These are phyloP conservation scores for Tolypocladium pustulatum DNA, from an alignment of 2,329 filamentous ascomycete genomes.

Conservation along the genomic window DNA sequence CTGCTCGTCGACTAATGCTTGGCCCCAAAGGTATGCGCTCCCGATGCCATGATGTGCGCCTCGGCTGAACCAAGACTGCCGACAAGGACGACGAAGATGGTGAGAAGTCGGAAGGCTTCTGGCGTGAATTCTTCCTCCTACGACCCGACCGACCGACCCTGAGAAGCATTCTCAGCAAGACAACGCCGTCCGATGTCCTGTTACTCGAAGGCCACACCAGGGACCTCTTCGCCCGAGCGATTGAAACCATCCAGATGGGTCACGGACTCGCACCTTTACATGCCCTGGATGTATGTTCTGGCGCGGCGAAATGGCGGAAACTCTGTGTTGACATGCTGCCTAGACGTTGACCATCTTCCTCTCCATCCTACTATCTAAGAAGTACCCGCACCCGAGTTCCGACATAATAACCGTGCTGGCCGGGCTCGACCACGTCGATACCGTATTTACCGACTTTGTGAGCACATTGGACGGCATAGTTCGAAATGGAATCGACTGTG, in stretches of 20 bases:
- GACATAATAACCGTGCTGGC: constrained; percentile 87
- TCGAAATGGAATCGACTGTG: constrained; percentile 61
- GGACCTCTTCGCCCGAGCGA: constrained; percentile 66
- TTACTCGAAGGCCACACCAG: constrained; percentile 67
- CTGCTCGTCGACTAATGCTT: constrained; percentile 4
- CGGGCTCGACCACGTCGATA: constrained; percentile 80
- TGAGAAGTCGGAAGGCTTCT: constrained; percentile 81
- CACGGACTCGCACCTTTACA: constrained; percentile 57
- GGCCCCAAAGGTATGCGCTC: constrained; percentile 14
- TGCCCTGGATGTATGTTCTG: constrained; percentile 67
- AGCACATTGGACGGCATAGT: constrained; percentile 73
- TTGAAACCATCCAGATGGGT: constrained; percentile 54
- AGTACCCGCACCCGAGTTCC: constrained; percentile 88
- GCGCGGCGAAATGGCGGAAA: background rate
- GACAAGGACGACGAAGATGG: constrained; percentile 50
- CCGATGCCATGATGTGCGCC: constrained; percentile 5
- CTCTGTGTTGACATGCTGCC: constrained; percentile 9
- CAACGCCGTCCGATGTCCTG: constrained; percentile 65
- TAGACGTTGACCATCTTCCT: constrained; percentile 88
- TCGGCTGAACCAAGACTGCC: constrained; percentile 16
- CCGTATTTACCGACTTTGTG: constrained; percentile 81
- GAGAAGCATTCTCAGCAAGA: constrained; percentile 55
- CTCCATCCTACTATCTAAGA: constrained; percentile 71
- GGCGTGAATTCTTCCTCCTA: constrained; percentile 90
- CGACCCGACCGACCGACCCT: constrained; percentile 65